Base-by-base conservation (phyloP, 1,284 basidiomycete genomes). In the Chondrostereum purpureum region DNA sequence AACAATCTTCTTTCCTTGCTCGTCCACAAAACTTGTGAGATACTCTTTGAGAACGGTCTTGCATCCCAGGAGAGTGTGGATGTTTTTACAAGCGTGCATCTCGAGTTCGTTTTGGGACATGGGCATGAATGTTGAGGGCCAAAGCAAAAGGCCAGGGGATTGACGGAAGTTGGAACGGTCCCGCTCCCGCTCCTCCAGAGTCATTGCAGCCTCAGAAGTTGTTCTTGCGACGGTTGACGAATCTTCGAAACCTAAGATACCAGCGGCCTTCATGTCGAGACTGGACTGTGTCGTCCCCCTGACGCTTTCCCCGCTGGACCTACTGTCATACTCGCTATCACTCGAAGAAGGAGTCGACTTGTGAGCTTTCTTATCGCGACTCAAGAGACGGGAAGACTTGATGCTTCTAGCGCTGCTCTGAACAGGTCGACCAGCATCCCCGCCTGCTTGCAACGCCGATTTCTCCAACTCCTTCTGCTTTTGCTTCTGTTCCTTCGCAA, bases 11-110 rank as follows among this genome's bases (percentile, higher is more conserved):
- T 58, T 55, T 6, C 74, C 73, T 10, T 65, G 53, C 43, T 66
- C 61, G 42, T 69, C 72, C 13, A 58, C 55, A 35, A 71, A 65
- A 2, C 66, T 65, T 49, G 55, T 40, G 14, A 82, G 55, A 54
- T 66, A 78, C 35, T 75, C 73, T n/a, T 54, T 57, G 6, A 88
- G 61, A 1, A 81, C 80, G 36, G 67, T 65, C 54, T 76, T 76
- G 55, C 75, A 80, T 18, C 75, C 75, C 16, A 88, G 64, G 2
- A 88, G 57, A 5, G 70, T 69, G 56, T 87, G 79, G 43, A 83
- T 63, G 55, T 81, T 70, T 59, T 78, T 79, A 62, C 75, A 78
- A 6, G 77, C 69, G 53, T 86, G 79, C 74, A 81, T 77, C 64
- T 87, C 83, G 35, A 86, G 63, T 56, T 84, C 82, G 2, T 59